Evolutionary conservation across 1,284 basidiomycete species (phyloP), one percentile per base, ranked within the genome.

Genomic region (Prillingera fragicola): DNA sequence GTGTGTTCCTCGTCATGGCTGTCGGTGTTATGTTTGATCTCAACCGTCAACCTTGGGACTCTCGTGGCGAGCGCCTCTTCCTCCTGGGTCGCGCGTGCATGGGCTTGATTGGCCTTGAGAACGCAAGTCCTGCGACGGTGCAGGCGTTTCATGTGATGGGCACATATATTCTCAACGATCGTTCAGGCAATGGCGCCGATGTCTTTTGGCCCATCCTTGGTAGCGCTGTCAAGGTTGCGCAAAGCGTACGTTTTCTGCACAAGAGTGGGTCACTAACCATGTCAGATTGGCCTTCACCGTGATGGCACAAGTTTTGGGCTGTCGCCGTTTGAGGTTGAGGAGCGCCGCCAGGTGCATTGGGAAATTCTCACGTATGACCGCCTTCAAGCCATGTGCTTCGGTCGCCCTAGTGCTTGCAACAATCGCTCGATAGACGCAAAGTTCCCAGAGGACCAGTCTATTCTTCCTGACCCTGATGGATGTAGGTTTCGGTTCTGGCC

Each of bases 131-230:
- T 8, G 63, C 69, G 2, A 69, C 69, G 4, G 59, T 72, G 2
- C 67, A 69, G 41, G 68, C 68, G 8, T 39, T 72, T 18, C 60
- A 59, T 33, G 52, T 70, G 5, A 63, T 63, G 46, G 67, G 67
- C 21, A 67, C 65, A 6, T 72, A 58, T 36, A 61, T 69, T 26
- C 48, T 72, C 23, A 72, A 72, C 51, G 65, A 67, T 38, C 57
- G 60, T 17, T 49, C 57, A 19, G 62, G 59, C 8, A 66, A 67
- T 40, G 67, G 69, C n/a, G 63, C 63, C 4, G 66, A 70, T 45
- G 57, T 62, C 7, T 68, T 64, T 42, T 72, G 70, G 70, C 70
- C 68, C 4, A 65, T 72, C 33, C 56, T 70, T 7, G 70, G 70
- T 4, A 58, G 56, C 7, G 64, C 66, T 3, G 50, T 63, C 38